These are phyloP conservation scores for Lupinus albus DNA, from an alignment of 306 rosid genomes.

Conservation along the genomic window DNA sequence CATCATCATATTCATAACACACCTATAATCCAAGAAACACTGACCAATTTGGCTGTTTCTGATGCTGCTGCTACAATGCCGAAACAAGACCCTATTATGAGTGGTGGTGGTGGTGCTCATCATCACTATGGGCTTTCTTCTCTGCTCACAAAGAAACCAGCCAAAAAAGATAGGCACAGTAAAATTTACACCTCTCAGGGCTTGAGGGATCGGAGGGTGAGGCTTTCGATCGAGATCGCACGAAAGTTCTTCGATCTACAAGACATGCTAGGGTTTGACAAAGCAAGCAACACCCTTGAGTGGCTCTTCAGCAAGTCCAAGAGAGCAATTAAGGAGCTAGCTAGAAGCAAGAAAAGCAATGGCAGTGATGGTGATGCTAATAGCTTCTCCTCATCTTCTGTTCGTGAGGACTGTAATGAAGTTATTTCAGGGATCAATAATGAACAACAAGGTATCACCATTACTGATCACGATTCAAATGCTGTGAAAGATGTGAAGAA, in stretches of 20 bases:
- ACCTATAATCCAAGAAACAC: conserved; percentile 38
- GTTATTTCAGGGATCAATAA: conserved; percentile 35
- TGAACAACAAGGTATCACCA: conserved; percentile 23
- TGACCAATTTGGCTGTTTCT: conserved; percentile 39
- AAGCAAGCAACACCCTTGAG: conserved; percentile 91
- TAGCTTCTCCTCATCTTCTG: conserved; percentile 48
- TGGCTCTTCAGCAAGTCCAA: conserved; percentile 83
- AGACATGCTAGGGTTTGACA: conserved; percentile 94
- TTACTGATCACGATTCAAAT: neutral
- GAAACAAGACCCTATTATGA: conserved; percentile 27
- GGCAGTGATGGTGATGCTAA: conserved; percentile 1
- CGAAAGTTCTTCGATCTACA: conserved; percentile 95
- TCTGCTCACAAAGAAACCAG: conserved; percentile 41
- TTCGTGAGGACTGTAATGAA: conserved; percentile 40
- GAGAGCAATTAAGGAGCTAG: conserved; percentile 66
- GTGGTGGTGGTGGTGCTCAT: neutral
- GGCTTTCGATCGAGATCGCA: conserved; percentile 79
- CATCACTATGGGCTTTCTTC: conserved; percentile 40
- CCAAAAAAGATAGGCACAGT: conserved; percentile 84
- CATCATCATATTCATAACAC: neutral
- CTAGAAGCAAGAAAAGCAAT: conserved; percentile 36
- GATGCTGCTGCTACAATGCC: conserved; percentile 33
- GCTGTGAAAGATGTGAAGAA: conserved; percentile 31
- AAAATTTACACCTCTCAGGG: conserved; percentile 96
- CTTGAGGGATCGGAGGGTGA: conserved; percentile 81